These are phyloP conservation scores for Antrodiella citrinella DNA, from an alignment of 768 basidiomycete genomes.

Conservation along the genomic window DNA sequence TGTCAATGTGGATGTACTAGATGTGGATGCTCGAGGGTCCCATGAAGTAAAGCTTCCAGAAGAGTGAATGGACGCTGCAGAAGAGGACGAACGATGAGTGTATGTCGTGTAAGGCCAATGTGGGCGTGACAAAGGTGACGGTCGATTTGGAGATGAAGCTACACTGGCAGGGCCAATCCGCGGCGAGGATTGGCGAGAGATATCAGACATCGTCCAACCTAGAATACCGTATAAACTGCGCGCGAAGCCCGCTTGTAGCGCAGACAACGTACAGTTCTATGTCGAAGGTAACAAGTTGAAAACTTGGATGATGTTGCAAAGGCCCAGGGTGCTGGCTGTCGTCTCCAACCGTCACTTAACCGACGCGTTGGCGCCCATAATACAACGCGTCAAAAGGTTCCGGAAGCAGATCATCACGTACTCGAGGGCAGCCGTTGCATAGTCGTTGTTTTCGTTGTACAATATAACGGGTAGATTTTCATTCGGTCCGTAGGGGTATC, in stretches of 20 bases:
- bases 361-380: not conserved
- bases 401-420: no score
- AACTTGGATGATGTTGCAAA: no score
- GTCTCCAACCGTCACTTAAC: not conserved
- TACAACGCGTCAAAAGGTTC: not conserved
- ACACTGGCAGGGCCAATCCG: slow-evolving; percentile 1
- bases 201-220: slow-evolving; percentile 13
- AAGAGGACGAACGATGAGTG: slow-evolving; percentile 25
- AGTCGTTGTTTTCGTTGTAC: no score
- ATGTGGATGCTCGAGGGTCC: slow-evolving; percentile 21
- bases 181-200: slow-evolving; percentile 11
- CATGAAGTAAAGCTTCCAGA: slow-evolving; percentile 16
- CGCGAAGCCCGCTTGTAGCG: no score
- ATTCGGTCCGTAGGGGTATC: no score
- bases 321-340: no score
- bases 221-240: no score
- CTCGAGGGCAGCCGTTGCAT: no score
- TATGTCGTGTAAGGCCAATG: slow-evolving; percentile 52
- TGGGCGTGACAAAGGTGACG: slow-evolving; percentile 42
- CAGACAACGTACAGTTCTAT: no score
- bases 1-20: slow-evolving; percentile 16
- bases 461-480: no score
- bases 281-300: no score
- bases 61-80: slow-evolving; percentile 23
- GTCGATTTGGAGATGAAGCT: slow-evolving; percentile 36